phyloP scores from a whole-genome alignment of 768 basidiomycete species.

The Pleurotus platypus region DNA sequence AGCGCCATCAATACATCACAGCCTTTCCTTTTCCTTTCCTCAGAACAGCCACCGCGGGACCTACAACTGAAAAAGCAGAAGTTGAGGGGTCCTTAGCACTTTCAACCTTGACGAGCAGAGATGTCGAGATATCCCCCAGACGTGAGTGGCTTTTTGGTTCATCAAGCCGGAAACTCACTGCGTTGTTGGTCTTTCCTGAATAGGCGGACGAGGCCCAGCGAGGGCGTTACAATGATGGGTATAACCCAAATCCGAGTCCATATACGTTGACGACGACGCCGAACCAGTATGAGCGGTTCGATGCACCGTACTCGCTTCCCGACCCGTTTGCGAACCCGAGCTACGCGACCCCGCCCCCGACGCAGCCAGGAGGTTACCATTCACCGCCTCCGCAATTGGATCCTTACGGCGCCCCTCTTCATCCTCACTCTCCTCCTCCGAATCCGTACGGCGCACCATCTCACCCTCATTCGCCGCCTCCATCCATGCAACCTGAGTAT shows the following conservation, averaged over 20 bases:
- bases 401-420: slow-evolving; percentile 17
- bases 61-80: neutral
- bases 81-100: neutral
- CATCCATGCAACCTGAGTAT: slow-evolving; percentile 16
- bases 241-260: slow-evolving; percentile 47
- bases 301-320: slow-evolving; percentile 16
- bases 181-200: neutral
- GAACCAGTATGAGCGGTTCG: slow-evolving; percentile 40
- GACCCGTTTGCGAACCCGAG: slow-evolving; percentile 22
- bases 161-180: neutral
- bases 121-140: slow-evolving; percentile 8
- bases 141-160: neutral
- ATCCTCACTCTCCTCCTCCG: slow-evolving; percentile 21
- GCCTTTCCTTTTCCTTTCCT: neutral
- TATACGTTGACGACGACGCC: slow-evolving; percentile 33
- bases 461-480: slow-evolving; percentile 7
- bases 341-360: slow-evolving; percentile 15
- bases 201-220: slow-evolving; percentile 66
- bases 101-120: neutral
- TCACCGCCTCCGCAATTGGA: slow-evolving; percentile 6
- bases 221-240: slow-evolving; percentile 66
- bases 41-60: neutral
- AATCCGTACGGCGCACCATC: slow-evolving; percentile 13
- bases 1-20: no score
- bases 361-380: slow-evolving; percentile 15